Percentiles rank a stretch among this genome's conserved stretches.
These are phyloP conservation scores for Neurospora sp. DNA, from an alignment of 495 filamentous ascomycete species.

Conservation along the genomic window DNA sequence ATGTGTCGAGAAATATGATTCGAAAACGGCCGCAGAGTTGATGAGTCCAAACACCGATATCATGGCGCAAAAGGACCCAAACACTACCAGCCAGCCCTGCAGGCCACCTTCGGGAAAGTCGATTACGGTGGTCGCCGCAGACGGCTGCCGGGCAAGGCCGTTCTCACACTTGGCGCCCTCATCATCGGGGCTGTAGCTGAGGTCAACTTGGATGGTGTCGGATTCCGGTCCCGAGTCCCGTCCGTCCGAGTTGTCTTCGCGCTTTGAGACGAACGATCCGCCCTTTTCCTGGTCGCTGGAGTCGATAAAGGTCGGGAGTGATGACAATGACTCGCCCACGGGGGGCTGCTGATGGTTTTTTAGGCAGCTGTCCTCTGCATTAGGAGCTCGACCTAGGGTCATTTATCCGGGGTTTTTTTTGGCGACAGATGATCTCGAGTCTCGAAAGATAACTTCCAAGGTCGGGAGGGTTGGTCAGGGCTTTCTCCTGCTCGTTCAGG, in stretches of 20 bases:
- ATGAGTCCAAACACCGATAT: constrained; percentile 55
- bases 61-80: constrained; percentile 52
- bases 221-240: constrained; percentile 2
- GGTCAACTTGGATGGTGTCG: neutral
- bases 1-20: constrained; percentile 51
- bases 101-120: constrained; percentile 53
- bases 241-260: neutral
- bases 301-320: constrained; percentile 3
- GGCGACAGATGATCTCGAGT: neutral
- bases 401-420: constrained; percentile 6
- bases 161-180: neutral
- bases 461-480: neutral
- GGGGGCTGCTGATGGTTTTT: constrained; percentile 24
- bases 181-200: neutral
- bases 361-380: constrained; percentile 36
- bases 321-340: constrained; percentile 3
- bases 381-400: constrained; percentile 11
- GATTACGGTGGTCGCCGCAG: constrained; percentile 12
- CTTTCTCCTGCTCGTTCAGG: neutral
- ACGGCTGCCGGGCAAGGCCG: constrained; percentile 1
- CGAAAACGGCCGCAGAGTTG: constrained; percentile 52
- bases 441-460: neutral
- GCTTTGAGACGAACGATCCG: neutral
- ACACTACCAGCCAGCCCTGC: constrained; percentile 50
- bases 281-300: neutral